A percentile compares a stretch with the other conserved stretches of the same genome.
phyloP scores from a whole-genome alignment of 2,329 filamentous ascomycete species.

The Penicillium carneum region DNA sequence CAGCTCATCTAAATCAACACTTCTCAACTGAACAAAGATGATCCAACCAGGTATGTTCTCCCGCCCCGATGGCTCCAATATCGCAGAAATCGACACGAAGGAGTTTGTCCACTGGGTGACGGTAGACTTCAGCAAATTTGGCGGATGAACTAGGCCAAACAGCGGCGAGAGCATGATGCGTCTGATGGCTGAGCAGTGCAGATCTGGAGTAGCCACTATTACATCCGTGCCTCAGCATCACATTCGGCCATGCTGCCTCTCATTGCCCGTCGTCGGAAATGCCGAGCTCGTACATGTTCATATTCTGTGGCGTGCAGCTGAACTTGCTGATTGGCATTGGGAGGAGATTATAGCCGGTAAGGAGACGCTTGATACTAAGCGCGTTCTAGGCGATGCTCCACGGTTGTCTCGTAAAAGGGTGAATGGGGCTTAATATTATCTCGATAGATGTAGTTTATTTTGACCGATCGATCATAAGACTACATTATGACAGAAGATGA shows the following conservation, averaged over 20 bases:
- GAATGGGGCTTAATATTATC: background rate
- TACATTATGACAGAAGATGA: background rate
- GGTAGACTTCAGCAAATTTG: slow-evolving; percentile 3
- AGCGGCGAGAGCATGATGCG: slow-evolving; percentile 8
- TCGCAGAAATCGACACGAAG: background rate
- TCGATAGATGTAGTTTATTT: background rate
- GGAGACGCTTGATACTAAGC: background rate
- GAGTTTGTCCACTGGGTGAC: slow-evolving; percentile 8
- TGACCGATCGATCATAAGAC: background rate
- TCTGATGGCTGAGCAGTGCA: slow-evolving; percentile 14
- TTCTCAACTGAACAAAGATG: background rate
- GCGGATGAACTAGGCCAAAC: background rate
- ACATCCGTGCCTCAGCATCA: background rate
- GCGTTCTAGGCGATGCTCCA: background rate
- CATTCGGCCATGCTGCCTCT: background rate
- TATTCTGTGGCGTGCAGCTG: slow-evolving; percentile 4
- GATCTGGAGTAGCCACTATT: slow-evolving; percentile 5
- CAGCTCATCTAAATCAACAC: background rate
- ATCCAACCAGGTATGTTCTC: slow-evolving; percentile 8
- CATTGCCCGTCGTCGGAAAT: slow-evolving; percentile 1
- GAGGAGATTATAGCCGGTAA: slow-evolving; percentile 2
- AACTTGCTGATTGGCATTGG: slow-evolving; percentile 8
- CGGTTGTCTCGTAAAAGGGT: background rate
- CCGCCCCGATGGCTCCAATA: slow-evolving; percentile 1
- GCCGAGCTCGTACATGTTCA: background rate